phyloP scores from a whole-genome alignment of 176 grass and related monocot species.

The Triticum timopheevii region DNA sequence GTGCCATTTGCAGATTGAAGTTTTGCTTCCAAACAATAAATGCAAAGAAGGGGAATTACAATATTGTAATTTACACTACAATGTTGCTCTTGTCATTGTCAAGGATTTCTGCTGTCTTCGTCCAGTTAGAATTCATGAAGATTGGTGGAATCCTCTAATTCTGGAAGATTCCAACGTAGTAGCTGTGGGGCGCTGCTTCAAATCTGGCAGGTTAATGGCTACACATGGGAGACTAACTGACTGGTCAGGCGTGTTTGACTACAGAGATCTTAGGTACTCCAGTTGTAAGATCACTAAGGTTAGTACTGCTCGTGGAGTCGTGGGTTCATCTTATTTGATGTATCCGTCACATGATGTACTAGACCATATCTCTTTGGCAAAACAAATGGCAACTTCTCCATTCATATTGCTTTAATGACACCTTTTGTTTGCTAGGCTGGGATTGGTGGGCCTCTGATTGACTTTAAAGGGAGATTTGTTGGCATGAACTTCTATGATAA shows the following conservation, averaged over 20 bases:
- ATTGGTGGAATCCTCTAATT: neutral
- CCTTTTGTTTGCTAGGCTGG: conserved; percentile 22
- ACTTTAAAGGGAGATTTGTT: neutral
- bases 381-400: neutral
- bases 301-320: neutral
- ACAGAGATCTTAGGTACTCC: neutral
- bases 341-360: neutral
- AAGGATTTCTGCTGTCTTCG: neutral
- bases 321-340: neutral
- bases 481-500: conserved; percentile 29
- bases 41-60: neutral
- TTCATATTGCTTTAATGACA: neutral
- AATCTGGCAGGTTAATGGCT: conserved; percentile 3
- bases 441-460: conserved; percentile 25
- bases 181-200: neutral
- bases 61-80: neutral
- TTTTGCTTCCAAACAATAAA: conserved; percentile 3
- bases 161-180: neutral
- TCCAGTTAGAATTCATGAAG: neutral
- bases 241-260: neutral
- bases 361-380: neutral
- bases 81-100: conserved; percentile 7
- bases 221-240: neutral
- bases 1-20: conserved; percentile 12
- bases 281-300: conserved; percentile 26